These are phyloP conservation scores for Postia placenta DNA, from an alignment of 768 basidiomycete genomes.

Conservation along the genomic window DNA sequence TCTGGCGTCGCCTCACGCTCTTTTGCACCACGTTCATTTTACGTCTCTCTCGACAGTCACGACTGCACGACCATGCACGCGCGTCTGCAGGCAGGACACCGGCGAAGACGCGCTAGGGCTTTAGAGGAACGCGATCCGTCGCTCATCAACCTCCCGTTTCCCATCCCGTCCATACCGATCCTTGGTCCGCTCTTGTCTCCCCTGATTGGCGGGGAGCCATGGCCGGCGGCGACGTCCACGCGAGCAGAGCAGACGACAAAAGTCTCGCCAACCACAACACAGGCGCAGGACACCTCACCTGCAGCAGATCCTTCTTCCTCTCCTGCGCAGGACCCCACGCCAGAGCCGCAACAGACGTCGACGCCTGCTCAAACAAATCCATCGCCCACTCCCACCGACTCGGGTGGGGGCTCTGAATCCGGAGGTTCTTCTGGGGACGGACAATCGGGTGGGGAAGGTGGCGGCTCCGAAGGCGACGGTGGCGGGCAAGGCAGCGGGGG, in stretches of 20 bases:
- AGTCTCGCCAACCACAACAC: constrained; percentile 5
- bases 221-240: constrained; percentile 2
- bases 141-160: constrained; percentile 32
- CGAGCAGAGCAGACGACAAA: background rate
- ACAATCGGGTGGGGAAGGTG: constrained; percentile 9
- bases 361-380: too few species aligned
- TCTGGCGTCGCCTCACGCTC: constrained; percentile 4
- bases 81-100: background rate
- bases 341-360: constrained; percentile 1
- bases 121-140: constrained; percentile 33
- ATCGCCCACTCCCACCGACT: constrained; percentile 2
- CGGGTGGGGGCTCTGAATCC: constrained; percentile 2
- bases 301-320: constrained; percentile 2
- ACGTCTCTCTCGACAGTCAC: constrained; percentile 3
- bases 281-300: constrained; percentile 1
- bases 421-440: constrained; percentile 3
- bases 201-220: constrained; percentile 15
- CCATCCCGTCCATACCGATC: constrained; percentile 37
- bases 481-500: background rate
- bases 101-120: constrained; percentile 6
- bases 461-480: constrained; percentile 5
- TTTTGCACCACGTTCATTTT: constrained; percentile 2
- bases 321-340: background rate
- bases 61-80: background rate
- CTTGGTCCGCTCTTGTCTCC: constrained; percentile 28